These are phyloP conservation scores for Aulographum hederae DNA, from an alignment of 2,329 filamentous ascomycete species.

Conservation along the genomic window DNA sequence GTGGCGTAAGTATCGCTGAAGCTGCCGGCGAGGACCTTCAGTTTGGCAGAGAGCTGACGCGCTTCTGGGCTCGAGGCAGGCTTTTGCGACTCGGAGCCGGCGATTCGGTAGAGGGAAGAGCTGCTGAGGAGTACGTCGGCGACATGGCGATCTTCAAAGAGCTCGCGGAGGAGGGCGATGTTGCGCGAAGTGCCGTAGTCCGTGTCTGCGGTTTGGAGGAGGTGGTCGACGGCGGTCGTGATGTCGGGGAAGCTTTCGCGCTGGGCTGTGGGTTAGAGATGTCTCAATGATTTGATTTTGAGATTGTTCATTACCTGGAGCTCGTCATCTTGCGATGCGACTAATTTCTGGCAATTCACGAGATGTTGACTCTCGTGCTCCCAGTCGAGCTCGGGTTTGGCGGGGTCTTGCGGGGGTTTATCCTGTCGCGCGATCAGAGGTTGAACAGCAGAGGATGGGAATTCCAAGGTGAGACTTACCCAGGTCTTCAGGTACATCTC, in stretches of 20 bases:
- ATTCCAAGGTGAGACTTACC: conserved; percentile 20
- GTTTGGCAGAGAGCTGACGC: conserved; percentile 48
- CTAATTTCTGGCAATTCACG: conserved; percentile 9
- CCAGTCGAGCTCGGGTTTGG: conserved; percentile 14
- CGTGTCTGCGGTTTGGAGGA: conserved; percentile 28
- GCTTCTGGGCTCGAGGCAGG: conserved; percentile 21
- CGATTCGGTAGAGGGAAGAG: conserved; percentile 41
- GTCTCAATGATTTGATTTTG: too few relatives aligned
- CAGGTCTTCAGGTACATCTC: conserved; percentile 40
- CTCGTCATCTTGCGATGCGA: conserved; percentile 8
- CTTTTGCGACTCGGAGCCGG: conserved; percentile 29
- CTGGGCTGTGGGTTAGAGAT: too few relatives aligned
- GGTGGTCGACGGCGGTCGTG: conserved; percentile 7
- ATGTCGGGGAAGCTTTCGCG: conserved; percentile 5
- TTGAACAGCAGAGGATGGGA: conserved; percentile 5
- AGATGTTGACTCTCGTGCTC: conserved; percentile 8
- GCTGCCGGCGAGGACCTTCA: conserved; percentile 53
- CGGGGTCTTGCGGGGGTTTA: conserved; percentile 14
- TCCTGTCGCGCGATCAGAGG: conserved; percentile 13
- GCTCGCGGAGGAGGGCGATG: conserved; percentile 15
- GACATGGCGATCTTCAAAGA: conserved; percentile 30
- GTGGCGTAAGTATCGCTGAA: conserved; percentile 24
- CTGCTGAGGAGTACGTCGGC: conserved; percentile 42
- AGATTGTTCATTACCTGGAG: conserved; percentile 1
- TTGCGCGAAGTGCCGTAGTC: conserved; percentile 27